Conservation (phyloP, 352 stramenopile species). For the Phytophthora multivora region DNA sequence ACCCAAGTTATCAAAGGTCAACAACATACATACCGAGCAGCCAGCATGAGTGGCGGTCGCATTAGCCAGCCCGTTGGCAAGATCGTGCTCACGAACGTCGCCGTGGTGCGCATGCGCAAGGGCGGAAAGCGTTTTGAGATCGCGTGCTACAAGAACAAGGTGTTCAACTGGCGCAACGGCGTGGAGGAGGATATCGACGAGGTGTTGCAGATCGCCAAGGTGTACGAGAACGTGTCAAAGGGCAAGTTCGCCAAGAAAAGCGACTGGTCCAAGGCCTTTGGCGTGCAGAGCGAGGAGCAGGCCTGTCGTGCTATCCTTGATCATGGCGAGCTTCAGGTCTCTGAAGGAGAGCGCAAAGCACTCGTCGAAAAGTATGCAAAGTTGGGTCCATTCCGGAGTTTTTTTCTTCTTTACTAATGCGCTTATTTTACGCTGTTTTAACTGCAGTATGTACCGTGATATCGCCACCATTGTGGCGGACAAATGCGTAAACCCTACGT, state of each 20-base stretch:
- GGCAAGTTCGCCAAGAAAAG: slow-evolving; percentile 96
- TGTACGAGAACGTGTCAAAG: slow-evolving; percentile 99
- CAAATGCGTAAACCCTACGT: slow-evolving; percentile 97
- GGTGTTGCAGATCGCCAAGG: slow-evolving; percentile 96
- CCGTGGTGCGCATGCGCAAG: slow-evolving; percentile 95
- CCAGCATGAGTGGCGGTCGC: slow-evolving; percentile 60
- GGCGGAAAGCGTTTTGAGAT: slow-evolving; percentile 98
- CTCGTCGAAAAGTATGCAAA: slow-evolving; percentile 85
- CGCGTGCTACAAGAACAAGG: slow-evolving; percentile 99
- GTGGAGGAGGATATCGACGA: slow-evolving; percentile 98
- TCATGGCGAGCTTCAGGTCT: slow-evolving; percentile 97
- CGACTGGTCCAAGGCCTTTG: slow-evolving; percentile 95
- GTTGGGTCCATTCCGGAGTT: neutral
- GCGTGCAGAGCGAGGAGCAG: slow-evolving; percentile 91
- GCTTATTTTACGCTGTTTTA: neutral
- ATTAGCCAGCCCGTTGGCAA: slow-evolving; percentile 86
- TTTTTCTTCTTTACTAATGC: slow-evolving; percentile 13
- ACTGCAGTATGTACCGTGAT: slow-evolving; percentile 90
- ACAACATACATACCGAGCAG: neutral
- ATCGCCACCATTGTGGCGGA: slow-evolving; percentile 97
- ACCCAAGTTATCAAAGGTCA: neutral
- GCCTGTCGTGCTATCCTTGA: slow-evolving; percentile 95
- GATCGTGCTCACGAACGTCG: slow-evolving; percentile 96
- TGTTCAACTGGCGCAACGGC: slow-evolving; percentile 98
- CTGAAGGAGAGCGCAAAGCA: slow-evolving; percentile 94